These are phyloP conservation scores for Mikania micrantha DNA, from an alignment of 129 eudicot genomes.

Conservation along the genomic window DNA sequence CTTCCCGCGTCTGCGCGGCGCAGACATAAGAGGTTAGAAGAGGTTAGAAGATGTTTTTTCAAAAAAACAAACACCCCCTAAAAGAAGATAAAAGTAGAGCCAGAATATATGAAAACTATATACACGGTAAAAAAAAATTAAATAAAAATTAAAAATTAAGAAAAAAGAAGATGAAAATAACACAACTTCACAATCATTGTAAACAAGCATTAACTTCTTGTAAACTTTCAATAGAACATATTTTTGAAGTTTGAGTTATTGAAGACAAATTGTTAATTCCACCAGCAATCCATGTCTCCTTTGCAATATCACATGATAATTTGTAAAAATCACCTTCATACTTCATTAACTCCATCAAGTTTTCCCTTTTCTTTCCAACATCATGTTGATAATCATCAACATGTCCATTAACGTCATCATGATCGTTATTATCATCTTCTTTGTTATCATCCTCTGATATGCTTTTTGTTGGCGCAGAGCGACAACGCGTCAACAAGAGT, in stretches of 20 bases:
- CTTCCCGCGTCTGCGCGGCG: too few species aligned
- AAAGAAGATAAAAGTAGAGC: background rate
- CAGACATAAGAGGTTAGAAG: too few species aligned
- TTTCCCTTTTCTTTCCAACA: constrained; percentile 29
- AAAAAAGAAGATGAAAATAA: background rate
- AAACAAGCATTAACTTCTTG: constrained; percentile 32
- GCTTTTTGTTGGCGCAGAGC: constrained; percentile 70
- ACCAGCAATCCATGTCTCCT: constrained; percentile 91
- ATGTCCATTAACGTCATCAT: too few species aligned
- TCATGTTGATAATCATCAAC: constrained; percentile 4
- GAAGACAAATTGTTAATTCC: constrained; percentile 41
- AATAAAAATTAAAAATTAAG: too few species aligned
- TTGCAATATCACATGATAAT: constrained; percentile 66
- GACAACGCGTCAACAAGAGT: constrained; percentile 69
- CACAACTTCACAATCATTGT: constrained; percentile 19
- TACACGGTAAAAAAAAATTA: constrained; percentile 4
- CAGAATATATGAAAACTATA: constrained; percentile 12
- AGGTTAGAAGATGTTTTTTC: too few species aligned
- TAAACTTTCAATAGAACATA: constrained; percentile 37
- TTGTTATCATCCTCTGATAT: constrained; percentile 48
- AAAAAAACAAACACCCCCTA: too few species aligned
- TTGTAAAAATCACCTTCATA: constrained; percentile 64
- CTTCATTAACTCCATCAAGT: constrained; percentile 46
- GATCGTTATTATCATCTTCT: constrained; percentile 12
- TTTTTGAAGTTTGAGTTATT: constrained; percentile 58